Evolutionary conservation across 495 filamentous ascomycete genomes (phyloP).

Genomic region (Hypoxylon crocopeplum): DNA sequence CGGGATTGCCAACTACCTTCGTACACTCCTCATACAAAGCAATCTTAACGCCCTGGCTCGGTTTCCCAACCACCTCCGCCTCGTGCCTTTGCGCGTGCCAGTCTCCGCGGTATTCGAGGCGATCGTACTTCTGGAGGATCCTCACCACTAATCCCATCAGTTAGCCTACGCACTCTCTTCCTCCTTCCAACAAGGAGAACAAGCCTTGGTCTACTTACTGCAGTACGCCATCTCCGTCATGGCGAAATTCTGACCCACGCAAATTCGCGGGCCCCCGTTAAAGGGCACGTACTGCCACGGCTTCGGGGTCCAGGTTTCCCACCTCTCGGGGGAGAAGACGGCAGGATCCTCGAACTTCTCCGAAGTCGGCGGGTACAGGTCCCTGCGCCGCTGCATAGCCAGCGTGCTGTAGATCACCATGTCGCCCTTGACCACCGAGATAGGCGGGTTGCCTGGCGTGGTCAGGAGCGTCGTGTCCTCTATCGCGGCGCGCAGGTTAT

Average conservation of each 20-base stretch:
- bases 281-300: slow-evolving; percentile 69
- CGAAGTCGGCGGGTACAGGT: slow-evolving; percentile 53
- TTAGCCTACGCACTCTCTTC: not conserved
- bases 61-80: slow-evolving; percentile 50
- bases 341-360: slow-evolving; percentile 54
- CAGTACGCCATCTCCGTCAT: slow-evolving; percentile 61
- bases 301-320: slow-evolving; percentile 60
- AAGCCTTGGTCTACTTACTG: slow-evolving; percentile 38
- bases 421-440: slow-evolving; percentile 47
- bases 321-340: slow-evolving; percentile 62
- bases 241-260: slow-evolving; percentile 61
- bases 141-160: slow-evolving; percentile 51
- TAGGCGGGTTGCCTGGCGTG: slow-evolving; percentile 44
- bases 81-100: slow-evolving; percentile 47
- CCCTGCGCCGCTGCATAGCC: slow-evolving; percentile 59
- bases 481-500: slow-evolving; percentile 54
- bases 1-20: not conserved
- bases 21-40: slow-evolving; percentile 42
- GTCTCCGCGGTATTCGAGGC: slow-evolving; percentile 56
- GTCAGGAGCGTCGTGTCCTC: slow-evolving; percentile 54
- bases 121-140: slow-evolving; percentile 66
- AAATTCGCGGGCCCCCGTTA: slow-evolving; percentile 65
- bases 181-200: not conserved
- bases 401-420: slow-evolving; percentile 52
- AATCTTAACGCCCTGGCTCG: slow-evolving; percentile 47